Percentiles rank a stretch among this genome's conserved stretches.
Conservation (phyloP, 2,329 filamentous ascomycete species). For the Penicillium italicum region DNA sequence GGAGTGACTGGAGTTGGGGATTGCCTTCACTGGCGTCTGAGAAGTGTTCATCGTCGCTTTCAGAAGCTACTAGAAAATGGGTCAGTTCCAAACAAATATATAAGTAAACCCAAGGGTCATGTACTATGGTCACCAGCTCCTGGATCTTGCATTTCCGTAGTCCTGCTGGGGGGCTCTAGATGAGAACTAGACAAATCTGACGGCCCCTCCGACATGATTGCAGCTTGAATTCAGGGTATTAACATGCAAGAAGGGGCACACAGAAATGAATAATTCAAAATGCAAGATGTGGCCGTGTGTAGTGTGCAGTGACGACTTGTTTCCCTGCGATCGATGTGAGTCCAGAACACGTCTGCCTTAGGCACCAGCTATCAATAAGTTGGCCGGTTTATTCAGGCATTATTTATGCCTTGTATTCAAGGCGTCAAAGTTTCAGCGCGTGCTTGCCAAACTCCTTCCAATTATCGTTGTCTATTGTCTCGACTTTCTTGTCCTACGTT, state of each 20-base stretch:
- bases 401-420: slow-evolving; percentile 13
- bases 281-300: slow-evolving; percentile 16
- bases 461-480: slow-evolving; percentile 19
- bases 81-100: not conserved
- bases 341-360: slow-evolving; percentile 30
- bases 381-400: slow-evolving; percentile 6
- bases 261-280: slow-evolving; percentile 13
- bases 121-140: slow-evolving; percentile 55
- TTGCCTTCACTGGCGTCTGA: slow-evolving; percentile 62
- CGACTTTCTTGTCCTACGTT: slow-evolving; percentile 5
- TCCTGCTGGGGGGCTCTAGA: slow-evolving; percentile 54
- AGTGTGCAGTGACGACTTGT: slow-evolving; percentile 24
- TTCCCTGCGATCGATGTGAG: slow-evolving; percentile 31
- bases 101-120: slow-evolving; percentile 20
- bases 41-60: slow-evolving; percentile 60
- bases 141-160: slow-evolving; percentile 54
- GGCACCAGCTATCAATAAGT: slow-evolving; percentile 11
- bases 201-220: slow-evolving; percentile 38
- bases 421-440: slow-evolving; percentile 18
- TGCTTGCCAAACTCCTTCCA: slow-evolving; percentile 24
- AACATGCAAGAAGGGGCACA: slow-evolving; percentile 17
- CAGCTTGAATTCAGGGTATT: slow-evolving; percentile 20
- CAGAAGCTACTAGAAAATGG: slow-evolving; percentile 40
- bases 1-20: slow-evolving; percentile 31
- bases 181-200: slow-evolving; percentile 39